Evolutionary conservation across 768 basidiomycete genomes (phyloP).

Genomic region (Dioszegia aurantiaca): DNA sequence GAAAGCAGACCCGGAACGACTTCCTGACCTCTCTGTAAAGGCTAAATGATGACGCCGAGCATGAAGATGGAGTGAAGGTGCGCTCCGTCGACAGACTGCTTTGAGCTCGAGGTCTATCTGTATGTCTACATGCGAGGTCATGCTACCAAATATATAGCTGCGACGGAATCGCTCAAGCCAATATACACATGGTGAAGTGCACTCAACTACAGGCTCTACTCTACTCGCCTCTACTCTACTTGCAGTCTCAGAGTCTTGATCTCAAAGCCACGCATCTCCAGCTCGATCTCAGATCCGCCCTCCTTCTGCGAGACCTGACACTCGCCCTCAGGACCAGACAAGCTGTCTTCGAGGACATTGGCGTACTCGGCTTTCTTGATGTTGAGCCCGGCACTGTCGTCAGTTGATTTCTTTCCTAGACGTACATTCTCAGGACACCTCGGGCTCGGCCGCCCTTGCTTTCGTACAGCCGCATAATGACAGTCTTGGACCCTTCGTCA

Average conservation of each 20-base stretch:
- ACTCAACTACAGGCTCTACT: too few species aligned
- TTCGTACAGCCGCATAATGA: conserved; percentile 82
- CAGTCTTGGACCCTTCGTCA: conserved; percentile 58
- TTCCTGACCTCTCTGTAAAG: too few species aligned
- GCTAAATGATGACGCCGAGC: too few species aligned
- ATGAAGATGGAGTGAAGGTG: too few species aligned
- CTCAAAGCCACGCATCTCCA: conserved; percentile 10
- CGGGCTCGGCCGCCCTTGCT: conserved; percentile 81
- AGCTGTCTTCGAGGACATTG: conserved; percentile 10
- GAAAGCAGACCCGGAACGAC: too few species aligned
- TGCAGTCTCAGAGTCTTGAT: conserved; percentile 13
- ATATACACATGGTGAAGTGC: too few species aligned
- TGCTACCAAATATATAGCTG: too few species aligned
- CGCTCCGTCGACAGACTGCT: too few species aligned
- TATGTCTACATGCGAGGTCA: too few species aligned
- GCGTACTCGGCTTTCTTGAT: background rate
- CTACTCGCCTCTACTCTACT: background rate
- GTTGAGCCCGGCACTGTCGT: conserved; percentile 19
- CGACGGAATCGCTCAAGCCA: too few species aligned
- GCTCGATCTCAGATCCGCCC: background rate
- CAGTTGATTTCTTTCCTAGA: background rate
- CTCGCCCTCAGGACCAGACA: background rate
- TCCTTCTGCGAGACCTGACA: background rate
- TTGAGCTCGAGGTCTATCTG: too few species aligned
- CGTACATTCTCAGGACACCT: conserved; percentile 60